Evolutionary conservation across 352 stramenopile genomes (phyloP).

Genomic region (Phytophthora agathidicida): DNA sequence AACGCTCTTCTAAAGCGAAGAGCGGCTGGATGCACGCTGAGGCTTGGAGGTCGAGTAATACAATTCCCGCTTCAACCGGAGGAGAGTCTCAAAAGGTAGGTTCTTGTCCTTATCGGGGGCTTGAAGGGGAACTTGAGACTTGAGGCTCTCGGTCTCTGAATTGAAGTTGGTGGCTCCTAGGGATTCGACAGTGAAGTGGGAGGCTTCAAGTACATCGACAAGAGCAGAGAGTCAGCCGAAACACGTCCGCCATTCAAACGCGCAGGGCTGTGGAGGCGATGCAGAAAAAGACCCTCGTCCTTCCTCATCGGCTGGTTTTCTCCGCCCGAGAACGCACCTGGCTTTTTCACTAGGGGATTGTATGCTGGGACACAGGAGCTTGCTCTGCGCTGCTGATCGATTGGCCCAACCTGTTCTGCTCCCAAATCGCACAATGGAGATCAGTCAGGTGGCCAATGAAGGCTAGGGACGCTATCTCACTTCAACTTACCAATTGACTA

Average conservation of each 20-base stretch:
- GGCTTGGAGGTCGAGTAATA: slow-evolving; percentile 19
- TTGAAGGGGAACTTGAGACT: slow-evolving; percentile 13
- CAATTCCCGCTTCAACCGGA: slow-evolving; percentile 19
- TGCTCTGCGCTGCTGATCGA: slow-evolving; percentile 11
- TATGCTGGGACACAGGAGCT: slow-evolving; percentile 20
- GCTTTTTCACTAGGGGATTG: slow-evolving; percentile 32
- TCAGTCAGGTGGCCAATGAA: slow-evolving; percentile 35
- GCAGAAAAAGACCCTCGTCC: slow-evolving; percentile 47
- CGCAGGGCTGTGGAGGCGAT: neutral
- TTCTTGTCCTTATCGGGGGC: slow-evolving; percentile 7
- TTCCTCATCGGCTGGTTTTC: slow-evolving; percentile 17
- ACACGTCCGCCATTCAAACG: slow-evolving; percentile 55
- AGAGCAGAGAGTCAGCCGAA: slow-evolving; percentile 46
- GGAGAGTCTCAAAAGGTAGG: neutral
- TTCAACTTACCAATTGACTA: slow-evolving; percentile 29
- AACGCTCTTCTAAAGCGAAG: slow-evolving; percentile 8
- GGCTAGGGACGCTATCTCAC: slow-evolving; percentile 1
- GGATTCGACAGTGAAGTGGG: slow-evolving; percentile 43
- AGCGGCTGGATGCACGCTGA: slow-evolving; percentile 25
- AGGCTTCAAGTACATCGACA: slow-evolving; percentile 66
- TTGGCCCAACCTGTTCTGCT: slow-evolving; percentile 16
- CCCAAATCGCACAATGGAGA: slow-evolving; percentile 31
- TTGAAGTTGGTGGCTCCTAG: slow-evolving; percentile 85
- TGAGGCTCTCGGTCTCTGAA: slow-evolving; percentile 7
- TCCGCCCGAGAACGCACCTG: slow-evolving; percentile 12